Percentiles rank a stretch among this genome's conserved stretches.
These are phyloP conservation scores for Malus hybrid DNA, from an alignment of 331 rosid genomes.

Conservation along the genomic window DNA sequence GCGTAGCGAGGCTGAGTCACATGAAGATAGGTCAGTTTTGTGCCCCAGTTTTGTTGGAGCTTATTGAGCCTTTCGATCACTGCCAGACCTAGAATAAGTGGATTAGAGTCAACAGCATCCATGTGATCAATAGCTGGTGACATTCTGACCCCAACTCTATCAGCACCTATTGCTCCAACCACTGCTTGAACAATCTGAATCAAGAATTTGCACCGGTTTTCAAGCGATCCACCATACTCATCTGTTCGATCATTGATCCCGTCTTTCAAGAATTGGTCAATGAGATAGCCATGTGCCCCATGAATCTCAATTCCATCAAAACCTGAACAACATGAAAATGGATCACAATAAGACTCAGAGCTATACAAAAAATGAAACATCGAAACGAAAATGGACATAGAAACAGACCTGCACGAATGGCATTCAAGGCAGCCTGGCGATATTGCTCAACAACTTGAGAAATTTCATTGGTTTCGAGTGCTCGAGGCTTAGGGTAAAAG, in stretches of 20 bases:
- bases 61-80: conserved; percentile 71
- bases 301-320: conserved; percentile 95
- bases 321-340: conserved; percentile 31
- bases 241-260: conserved; percentile 87
- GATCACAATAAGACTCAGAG: not conserved
- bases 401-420: conserved; percentile 74
- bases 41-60: conserved; percentile 44
- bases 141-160: conserved; percentile 70
- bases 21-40: conserved; percentile 67
- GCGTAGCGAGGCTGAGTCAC: conserved; percentile 88
- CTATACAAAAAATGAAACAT: not conserved
- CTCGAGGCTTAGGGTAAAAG: conserved; percentile 51
- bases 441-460: conserved; percentile 61
- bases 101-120: conserved; percentile 77
- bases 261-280: conserved; percentile 81
- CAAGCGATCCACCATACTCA: conserved; percentile 67
- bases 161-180: conserved; percentile 61
- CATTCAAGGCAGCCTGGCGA: conserved; percentile 74
- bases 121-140: conserved; percentile 96
- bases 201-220: conserved; percentile 66
- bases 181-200: conserved; percentile 53
- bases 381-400: not conserved
- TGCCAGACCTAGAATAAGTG: conserved; percentile 64
- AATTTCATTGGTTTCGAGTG: conserved; percentile 44
- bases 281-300: conserved; percentile 87